Evolutionary conservation across 805 yeast species (phyloP), one percentile per base, ranked within the genome.

Genomic region (Torulaspora indica): DNA sequence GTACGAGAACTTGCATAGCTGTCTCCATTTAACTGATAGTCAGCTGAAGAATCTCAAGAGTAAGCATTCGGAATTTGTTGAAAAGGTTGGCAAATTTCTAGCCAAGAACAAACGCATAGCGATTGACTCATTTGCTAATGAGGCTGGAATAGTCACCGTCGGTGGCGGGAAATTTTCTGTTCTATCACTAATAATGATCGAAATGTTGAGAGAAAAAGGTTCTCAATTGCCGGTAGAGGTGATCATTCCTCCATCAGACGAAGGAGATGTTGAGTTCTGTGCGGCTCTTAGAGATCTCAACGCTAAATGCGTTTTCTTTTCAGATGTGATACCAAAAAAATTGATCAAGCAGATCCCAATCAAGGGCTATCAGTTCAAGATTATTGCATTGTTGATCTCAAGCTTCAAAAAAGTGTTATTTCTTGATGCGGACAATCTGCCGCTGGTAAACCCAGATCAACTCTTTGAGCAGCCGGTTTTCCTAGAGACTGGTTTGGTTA

Each of bases 221-320:
- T 78, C 85, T 2, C 72, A 71, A 10, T 64, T 83, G 29, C 96
- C 96, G 0, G 79, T 89, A 15, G 96, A 89, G 69, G 84, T 89
- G 8, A 74, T 86, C 52, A 78, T 89, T 51, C 95, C 95, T 7
- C 74, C 77, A 30, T 69, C 73, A 15, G 75, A 75, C 25, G 93
- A 85, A 56, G 85, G 78, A 56, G 93, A 86, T 56, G 73, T 78
- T 29, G 84, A 81, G 45, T 72, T 81, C 41, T 88, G 96, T 65
- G 66, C 67, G 7, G 69, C 83, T 2, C 69, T 86, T 53, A 93
- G 95, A 0, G 54, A 60, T 18, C 63, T 81, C n/a, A 75, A 79
- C 46, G 89, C 86, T 1, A 73, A 69, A 47, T 84, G 93, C 65
- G 69, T 82, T 8, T 61, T 74, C 22, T 63, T 79, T 56, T 61